Base-by-base conservation (phyloP, 1,284 basidiomycete species). In the Singerocomus inundabilis region DNA sequence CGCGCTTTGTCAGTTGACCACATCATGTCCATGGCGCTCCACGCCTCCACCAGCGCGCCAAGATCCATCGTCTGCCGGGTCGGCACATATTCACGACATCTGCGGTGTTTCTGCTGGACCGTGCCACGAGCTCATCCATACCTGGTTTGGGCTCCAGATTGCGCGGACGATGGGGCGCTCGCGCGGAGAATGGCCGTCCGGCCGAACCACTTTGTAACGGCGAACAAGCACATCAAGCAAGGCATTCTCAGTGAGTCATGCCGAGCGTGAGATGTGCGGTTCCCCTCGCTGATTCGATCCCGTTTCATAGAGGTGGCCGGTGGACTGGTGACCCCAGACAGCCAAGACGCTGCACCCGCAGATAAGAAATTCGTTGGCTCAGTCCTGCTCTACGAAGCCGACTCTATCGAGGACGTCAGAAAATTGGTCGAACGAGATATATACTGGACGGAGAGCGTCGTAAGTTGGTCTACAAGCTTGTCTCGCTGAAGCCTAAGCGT, bases 121-220 rank as follows among this genome's bases (percentile, higher is more conserved):
- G 3, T 33, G 25, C 44, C 49, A 15, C 61, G 45, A 36, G 43
- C 32, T 15, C 71, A 70, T 11, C 61, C 61, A 10, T 81, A 77
- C 60, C 57, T 81, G 48, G 75, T 82, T 26, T 81, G 76, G 59
- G 77, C 79, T 3, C 79, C 78, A 4, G 80, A 82, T 54, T 73
- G 68, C 53, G 73, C 71, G 10, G 75, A 78, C 40, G 72, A 72
- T 49, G 79, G 72, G 6, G 72, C 77, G 6, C 73, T 77, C 35
- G 68, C 72, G 24, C 72, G 71, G 24, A 72, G 81, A 47, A 64
- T 79, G 51, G 70, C 74, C 1, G 77, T 81, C 6, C 69, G 80
- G 47, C 57, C 64, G 9, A 57, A 63, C 25, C 81, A 83, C 62
- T 57, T 81, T 15, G 68, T 64, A 35, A 62, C 48, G 25, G 72